phyloP scores from a whole-genome alignment of 257 asterid genomes.

The Eucommia ulmoides region DNA sequence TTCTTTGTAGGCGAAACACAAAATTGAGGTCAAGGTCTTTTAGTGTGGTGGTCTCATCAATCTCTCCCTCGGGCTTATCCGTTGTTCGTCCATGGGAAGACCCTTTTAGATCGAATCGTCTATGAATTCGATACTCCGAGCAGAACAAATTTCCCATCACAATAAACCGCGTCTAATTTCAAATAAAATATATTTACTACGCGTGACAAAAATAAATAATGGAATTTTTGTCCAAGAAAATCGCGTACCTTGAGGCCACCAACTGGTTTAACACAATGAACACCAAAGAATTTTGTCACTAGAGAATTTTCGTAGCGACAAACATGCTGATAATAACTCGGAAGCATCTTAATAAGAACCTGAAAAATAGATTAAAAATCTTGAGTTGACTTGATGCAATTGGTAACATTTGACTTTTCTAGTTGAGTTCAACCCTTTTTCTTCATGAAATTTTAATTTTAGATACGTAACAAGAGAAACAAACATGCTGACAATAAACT shows the following conservation, averaged over 20 bases:
- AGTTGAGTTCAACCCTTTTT: too few species aligned
- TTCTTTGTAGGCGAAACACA: slow-evolving; percentile 56
- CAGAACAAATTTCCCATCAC: slow-evolving; percentile 96
- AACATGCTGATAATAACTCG: slow-evolving; percentile 69
- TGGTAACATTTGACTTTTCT: too few species aligned
- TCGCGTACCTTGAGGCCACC: slow-evolving; percentile 84
- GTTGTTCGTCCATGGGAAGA: slow-evolving; percentile 93
- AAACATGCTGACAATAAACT: slow-evolving; percentile 70
- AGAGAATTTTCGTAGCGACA: slow-evolving; percentile 77
- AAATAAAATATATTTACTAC: too few species aligned
- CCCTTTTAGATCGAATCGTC: slow-evolving; percentile 89
- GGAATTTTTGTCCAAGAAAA: too few species aligned
- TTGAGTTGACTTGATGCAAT: too few species aligned
- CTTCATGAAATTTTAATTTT: too few species aligned
- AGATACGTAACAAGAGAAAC: too few species aligned
- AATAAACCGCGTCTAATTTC: slow-evolving; percentile 91
- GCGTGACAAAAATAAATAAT: too few species aligned
- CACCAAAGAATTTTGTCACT: slow-evolving; percentile 85
- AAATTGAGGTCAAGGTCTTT: slow-evolving; percentile 83
- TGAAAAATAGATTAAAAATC: too few species aligned
- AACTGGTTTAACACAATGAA: slow-evolving; percentile 94
- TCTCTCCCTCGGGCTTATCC: slow-evolving; percentile 60
- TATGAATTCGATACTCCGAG: slow-evolving; percentile 85
- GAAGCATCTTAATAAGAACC: slow-evolving; percentile 97
- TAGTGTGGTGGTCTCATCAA: slow-evolving; percentile 85